Conservation (phyloP, 2,329 filamentous ascomycete species). For the Botrytis fabae region DNA sequence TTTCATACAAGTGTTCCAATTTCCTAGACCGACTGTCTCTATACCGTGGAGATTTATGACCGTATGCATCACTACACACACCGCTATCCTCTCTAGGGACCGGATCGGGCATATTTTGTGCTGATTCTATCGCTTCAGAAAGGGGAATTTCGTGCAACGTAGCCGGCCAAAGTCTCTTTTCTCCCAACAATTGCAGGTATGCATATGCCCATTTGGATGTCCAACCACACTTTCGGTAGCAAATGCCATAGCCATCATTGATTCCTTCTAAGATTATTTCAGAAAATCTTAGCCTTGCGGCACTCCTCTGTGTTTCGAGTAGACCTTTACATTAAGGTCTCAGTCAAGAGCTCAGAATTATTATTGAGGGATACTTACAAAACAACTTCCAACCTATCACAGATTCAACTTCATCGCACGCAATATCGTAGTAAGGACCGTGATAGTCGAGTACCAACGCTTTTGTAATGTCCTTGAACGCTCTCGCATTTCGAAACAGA, state of each 20-base stretch:
- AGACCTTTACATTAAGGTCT: conserved; percentile 15
- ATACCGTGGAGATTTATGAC: conserved; percentile 19
- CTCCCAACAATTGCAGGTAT: conserved; percentile 22
- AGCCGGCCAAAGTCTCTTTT: conserved; percentile 18
- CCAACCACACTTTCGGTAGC: conserved; percentile 2
- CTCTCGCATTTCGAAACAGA: conserved; percentile 25
- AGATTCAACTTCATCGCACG: conserved; percentile 25
- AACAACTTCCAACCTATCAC: conserved; percentile 25
- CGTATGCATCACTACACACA: conserved; percentile 17
- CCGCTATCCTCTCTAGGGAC: conserved; percentile 21
- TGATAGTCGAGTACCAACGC: conserved; percentile 24
- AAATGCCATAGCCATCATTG: neutral
- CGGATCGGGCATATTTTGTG: conserved; percentile 24
- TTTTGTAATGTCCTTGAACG: conserved; percentile 25
- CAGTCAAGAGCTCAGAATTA: conserved; percentile 15
- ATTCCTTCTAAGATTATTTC: conserved; percentile 24
- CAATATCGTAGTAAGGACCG: conserved; percentile 20
- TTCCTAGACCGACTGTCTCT: conserved; percentile 19
- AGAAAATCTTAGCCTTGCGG: conserved; percentile 23
- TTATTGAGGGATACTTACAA: conserved; percentile 9
- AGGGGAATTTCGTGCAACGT: conserved; percentile 15
- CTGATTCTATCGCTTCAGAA: conserved; percentile 21
- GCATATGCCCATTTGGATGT: conserved; percentile 22
- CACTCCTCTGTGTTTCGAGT: conserved; percentile 26
- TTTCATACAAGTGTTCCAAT: conserved; percentile 16